Conservation (phyloP, 495 filamentous ascomycete genomes). For the Neurospora tetrasperma region DNA sequence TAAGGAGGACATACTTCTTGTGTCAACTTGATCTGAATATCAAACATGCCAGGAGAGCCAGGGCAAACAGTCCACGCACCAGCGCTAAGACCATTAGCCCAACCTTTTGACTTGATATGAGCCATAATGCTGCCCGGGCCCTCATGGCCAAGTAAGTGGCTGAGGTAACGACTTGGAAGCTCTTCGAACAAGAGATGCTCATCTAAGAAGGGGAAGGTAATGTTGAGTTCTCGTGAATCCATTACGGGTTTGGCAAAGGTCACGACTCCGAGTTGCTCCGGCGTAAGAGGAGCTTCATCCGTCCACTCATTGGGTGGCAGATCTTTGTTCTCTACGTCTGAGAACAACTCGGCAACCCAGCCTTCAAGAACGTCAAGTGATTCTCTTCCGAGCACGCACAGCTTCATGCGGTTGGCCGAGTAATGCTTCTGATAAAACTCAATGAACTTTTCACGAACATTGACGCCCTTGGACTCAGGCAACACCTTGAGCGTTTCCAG, state of each 20-base stretch:
- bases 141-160: constrained; percentile 92
- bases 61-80: constrained; percentile 69
- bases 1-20: constrained; percentile 49
- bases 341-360: constrained; percentile 85
- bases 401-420: constrained; percentile 93
- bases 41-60: constrained; percentile 71
- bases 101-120: constrained; percentile 90
- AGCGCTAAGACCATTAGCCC: constrained; percentile 80
- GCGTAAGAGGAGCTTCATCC: constrained; percentile 53
- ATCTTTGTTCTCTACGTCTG: constrained; percentile 74
- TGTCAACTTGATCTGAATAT: constrained; percentile 68
- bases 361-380: constrained; percentile 75
- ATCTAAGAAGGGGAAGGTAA: constrained; percentile 83
- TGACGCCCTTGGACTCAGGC: constrained; percentile 71
- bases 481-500: constrained; percentile 78
- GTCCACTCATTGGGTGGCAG: constrained; percentile 76
- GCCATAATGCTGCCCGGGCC: constrained; percentile 93
- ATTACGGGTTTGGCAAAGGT: constrained; percentile 95
- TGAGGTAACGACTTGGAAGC: constrained; percentile 82
- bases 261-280: constrained; percentile 63
- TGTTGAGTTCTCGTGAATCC: constrained; percentile 74
- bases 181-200: constrained; percentile 74
- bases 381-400: constrained; percentile 84
- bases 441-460: constrained; percentile 90
- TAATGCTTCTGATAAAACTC: constrained; percentile 85